Conservation (phyloP, 129 eudicot genomes). For the Tagetes patula region DNA sequence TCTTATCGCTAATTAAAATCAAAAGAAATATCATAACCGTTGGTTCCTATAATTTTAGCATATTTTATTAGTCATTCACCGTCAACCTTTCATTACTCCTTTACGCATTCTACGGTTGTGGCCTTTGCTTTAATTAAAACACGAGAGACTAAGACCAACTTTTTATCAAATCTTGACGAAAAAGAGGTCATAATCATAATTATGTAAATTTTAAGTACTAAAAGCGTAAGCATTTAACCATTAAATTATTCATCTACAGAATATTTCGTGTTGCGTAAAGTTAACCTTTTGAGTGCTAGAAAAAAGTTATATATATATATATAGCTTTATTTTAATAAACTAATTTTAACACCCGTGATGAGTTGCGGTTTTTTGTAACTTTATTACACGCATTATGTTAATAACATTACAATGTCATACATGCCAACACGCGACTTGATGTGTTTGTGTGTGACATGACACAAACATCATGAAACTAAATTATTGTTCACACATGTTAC, state of each 20-base stretch:
- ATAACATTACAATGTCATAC: too few species aligned
- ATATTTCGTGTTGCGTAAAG: neutral
- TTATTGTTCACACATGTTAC: too few species aligned
- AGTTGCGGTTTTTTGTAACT: too few species aligned
- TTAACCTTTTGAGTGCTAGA: neutral
- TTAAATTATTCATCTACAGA: neutral
- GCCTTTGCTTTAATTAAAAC: neutral
- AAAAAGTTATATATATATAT: too few species aligned
- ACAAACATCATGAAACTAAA: too few species aligned
- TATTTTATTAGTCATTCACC: neutral
- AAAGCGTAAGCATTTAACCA: neutral
- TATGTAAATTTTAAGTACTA: neutral
- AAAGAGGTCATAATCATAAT: constrained; percentile 9
- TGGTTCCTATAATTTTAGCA: neutral
- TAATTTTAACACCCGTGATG: too few species aligned
- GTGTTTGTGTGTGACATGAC: too few species aligned
- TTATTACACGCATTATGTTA: too few species aligned
- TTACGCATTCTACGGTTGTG: constrained; percentile 9
- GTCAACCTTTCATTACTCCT: neutral
- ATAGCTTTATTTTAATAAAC: too few species aligned
- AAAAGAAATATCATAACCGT: neutral
- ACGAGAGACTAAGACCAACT: constrained; percentile 5
- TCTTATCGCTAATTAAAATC: neutral
- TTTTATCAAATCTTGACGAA: neutral
- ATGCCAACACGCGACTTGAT: too few species aligned